Percentiles rank a stretch among this genome's conserved stretches.
Conservation (phyloP, 2,329 filamentous ascomycete genomes). For the Alternaria angustiovoidea region DNA sequence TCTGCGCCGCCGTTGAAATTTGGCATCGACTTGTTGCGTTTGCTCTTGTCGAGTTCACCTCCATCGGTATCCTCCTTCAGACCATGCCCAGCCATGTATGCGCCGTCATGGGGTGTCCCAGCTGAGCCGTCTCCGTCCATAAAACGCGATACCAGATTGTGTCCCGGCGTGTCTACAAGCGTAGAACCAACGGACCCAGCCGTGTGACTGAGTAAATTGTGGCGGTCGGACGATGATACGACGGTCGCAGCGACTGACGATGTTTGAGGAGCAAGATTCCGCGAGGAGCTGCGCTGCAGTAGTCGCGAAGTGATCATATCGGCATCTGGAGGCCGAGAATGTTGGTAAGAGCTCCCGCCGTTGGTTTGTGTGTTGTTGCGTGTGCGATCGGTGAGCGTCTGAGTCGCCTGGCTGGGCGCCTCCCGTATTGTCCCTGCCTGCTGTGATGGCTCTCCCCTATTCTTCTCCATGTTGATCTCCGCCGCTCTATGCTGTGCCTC, state of each 20-base stretch:
- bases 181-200: slow-evolving; percentile 51
- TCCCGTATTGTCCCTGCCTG: slow-evolving; percentile 19
- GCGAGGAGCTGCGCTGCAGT: slow-evolving; percentile 69
- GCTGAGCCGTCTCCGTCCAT: slow-evolving; percentile 53
- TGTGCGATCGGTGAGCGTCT: slow-evolving; percentile 40
- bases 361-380: slow-evolving; percentile 35
- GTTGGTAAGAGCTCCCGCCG: slow-evolving; percentile 43
- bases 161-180: slow-evolving; percentile 51
- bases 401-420: slow-evolving; percentile 19
- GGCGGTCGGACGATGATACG: slow-evolving; percentile 50
- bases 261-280: slow-evolving; percentile 70
- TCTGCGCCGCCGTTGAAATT: slow-evolving; percentile 44
- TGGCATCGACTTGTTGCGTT: slow-evolving; percentile 51
- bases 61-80: slow-evolving; percentile 28
- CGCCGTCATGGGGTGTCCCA: slow-evolving; percentile 52
- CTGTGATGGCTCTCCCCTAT: slow-evolving; percentile 28
- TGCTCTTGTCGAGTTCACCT: slow-evolving; percentile 40
- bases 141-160: slow-evolving; percentile 56
- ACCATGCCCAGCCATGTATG: slow-evolving; percentile 44
- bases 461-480: slow-evolving; percentile 34
- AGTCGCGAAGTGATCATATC: slow-evolving; percentile 73
- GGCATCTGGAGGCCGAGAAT: slow-evolving; percentile 60
- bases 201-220: slow-evolving; percentile 48
- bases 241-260: slow-evolving; percentile 66
- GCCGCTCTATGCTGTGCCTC: slow-evolving; percentile 42